Conservation (phyloP, 352 stramenopile species). For the Globisporangium megalacanthum region DNA sequence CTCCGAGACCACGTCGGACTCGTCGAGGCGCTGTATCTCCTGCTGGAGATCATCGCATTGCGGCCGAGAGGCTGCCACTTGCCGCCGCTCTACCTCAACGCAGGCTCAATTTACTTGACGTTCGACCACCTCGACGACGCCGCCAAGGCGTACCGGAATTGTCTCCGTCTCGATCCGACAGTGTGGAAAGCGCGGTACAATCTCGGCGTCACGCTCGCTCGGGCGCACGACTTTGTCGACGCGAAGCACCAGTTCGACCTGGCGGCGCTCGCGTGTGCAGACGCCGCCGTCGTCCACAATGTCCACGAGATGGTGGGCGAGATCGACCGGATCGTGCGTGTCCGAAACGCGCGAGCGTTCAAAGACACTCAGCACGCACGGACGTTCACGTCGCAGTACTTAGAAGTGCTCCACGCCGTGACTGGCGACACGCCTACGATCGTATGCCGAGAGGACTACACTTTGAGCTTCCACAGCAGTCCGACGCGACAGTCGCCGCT, state of each 20-base stretch:
- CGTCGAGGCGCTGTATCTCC: conserved; percentile 43
- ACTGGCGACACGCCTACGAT: neutral
- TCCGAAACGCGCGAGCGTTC: conserved; percentile 29
- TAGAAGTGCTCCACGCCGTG: conserved; percentile 30
- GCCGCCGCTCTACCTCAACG: conserved; percentile 37
- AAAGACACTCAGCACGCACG: conserved; percentile 25
- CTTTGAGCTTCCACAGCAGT: conserved; percentile 9
- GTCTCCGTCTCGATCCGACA: conserved; percentile 26
- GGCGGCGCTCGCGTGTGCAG: conserved; percentile 16
- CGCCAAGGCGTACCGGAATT: conserved; percentile 41
- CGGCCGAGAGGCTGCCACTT: conserved; percentile 25
- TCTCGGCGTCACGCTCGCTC: conserved; percentile 35
- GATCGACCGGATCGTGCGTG: conserved; percentile 32
- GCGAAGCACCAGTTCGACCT: conserved; percentile 37
- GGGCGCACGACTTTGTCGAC: conserved; percentile 39
- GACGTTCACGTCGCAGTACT: conserved; percentile 41
- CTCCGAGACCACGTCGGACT: conserved; percentile 26
- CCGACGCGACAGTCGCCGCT: conserved; percentile 10
- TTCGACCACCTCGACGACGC: conserved; percentile 50
- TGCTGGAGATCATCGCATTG: conserved; percentile 51
- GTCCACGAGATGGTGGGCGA: conserved; percentile 34
- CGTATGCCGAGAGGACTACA: conserved; percentile 19
- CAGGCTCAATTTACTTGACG: conserved; percentile 45
- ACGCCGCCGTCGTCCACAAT: conserved; percentile 11
- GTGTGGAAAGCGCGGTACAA: conserved; percentile 51